Base-by-base conservation (phyloP, 2,329 filamentous ascomycete species). In the Colletotrichum acutatum region DNA sequence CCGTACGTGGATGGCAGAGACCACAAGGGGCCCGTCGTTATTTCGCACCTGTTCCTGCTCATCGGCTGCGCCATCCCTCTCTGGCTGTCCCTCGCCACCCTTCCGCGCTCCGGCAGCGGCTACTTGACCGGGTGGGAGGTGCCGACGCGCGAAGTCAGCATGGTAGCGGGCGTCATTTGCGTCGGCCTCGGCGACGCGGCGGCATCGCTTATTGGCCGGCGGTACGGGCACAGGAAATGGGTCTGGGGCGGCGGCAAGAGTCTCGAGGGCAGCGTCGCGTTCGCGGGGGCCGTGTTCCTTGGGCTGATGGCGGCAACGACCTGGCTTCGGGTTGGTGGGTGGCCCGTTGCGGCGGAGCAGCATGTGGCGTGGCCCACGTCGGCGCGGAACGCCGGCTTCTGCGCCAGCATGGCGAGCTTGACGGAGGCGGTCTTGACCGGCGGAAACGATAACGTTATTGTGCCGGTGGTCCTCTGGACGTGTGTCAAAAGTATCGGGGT, bases 361-460 rank as follows among this genome's bases (percentile, higher is more conserved):
- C 62, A 68, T 24, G 86, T 91, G 53, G 88, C 92, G 74, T 81
- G 93, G 72, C 93, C 92, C 90, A 81, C 91, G 70, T 82, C 91
- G 60, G 91, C 93, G 26, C 90, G 91, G 5, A 97, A 96, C 79
- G 91, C 93, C 12, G 85, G 87, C 5, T 79, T 94, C 60, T 97
- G 95, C 76, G 95, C 94, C 7, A 88, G 89, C 54, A 90, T 95
- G 71, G 94, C 95, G 32, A 98, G 95, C 82, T 87, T 98, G 77
- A 97, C 97, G 65, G 97, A 99, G 85, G 95, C 97, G 30, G 96
- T 98, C 59, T 85, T 99, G 75, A 98, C 97, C 16, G 97, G 97
- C 2, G 97, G 96, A 34, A 99, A 99, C 82, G 97, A 99, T 86
- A 99, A 99, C 86, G 97, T 99, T 22, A 92, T 98, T 75, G 96